Conservation (phyloP, 2,329 filamentous ascomycete genomes). For the Fusarium zealandicum region DNA sequence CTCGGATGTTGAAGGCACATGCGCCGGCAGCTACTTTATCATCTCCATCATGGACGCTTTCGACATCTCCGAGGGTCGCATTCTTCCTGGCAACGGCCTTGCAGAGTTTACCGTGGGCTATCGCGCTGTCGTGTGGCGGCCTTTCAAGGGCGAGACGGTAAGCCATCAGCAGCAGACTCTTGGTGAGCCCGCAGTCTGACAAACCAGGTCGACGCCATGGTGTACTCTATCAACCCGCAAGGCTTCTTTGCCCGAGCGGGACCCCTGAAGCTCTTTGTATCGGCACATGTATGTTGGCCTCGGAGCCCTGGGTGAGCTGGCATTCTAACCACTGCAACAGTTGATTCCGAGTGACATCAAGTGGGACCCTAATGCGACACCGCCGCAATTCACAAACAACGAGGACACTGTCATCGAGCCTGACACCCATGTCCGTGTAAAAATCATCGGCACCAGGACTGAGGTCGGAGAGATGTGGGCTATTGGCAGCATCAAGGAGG, state of each 20-base stretch:
- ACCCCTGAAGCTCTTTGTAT: constrained; percentile 80
- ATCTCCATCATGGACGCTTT: constrained; percentile 98
- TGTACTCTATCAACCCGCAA: constrained; percentile 87
- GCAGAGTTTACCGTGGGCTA: constrained; percentile 96
- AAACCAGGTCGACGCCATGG: constrained; percentile 86
- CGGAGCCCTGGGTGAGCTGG: neutral
- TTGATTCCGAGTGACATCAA: constrained; percentile 92
- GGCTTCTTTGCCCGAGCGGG: constrained; percentile 90
- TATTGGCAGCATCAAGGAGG: constrained; percentile 94
- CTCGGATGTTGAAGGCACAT: constrained; percentile 93
- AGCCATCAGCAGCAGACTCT: constrained; percentile 45
- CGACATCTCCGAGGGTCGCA: constrained; percentile 90
- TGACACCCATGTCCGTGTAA: constrained; percentile 90
- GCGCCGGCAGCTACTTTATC: constrained; percentile 95
- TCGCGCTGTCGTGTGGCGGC: constrained; percentile 95
- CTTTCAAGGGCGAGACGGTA: constrained; percentile 98
- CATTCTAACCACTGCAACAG: constrained; percentile 53
- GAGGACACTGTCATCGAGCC: constrained; percentile 93
- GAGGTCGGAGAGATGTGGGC: constrained; percentile 96
- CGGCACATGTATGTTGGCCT: constrained; percentile 72
- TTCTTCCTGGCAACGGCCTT: constrained; percentile 88
- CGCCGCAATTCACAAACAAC: constrained; percentile 96
- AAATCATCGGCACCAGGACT: constrained; percentile 91
- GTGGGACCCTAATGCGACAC: constrained; percentile 93
- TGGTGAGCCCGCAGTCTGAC: constrained; percentile 41